Base-by-base conservation (phyloP, 2,329 filamentous ascomycete species). In the Xylaria sp. region DNA sequence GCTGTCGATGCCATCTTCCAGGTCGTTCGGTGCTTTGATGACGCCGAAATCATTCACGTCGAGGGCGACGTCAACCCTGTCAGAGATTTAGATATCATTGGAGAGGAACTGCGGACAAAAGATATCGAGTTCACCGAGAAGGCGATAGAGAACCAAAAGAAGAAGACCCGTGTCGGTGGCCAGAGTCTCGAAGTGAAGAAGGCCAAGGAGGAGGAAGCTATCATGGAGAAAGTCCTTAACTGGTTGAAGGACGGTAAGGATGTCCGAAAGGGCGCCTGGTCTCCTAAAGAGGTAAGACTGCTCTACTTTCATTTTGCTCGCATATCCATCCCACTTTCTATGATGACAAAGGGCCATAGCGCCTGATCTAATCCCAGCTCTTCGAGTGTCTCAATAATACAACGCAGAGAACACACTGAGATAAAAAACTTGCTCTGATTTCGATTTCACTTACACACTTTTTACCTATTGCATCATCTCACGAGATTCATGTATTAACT, bases 301-400 rank as follows among this genome's bases (percentile, higher is more conserved):
- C 2, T 19, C 31, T 3, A 35, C 46, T 49, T 61, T 65, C 67
- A 57, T 65, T 63, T 71, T 64, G 59, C 59, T 43, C 61, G 61
- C 54, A 70, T 65, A 40, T 47, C 45, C 38, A 40, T 47, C 45
- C 38, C 58, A 67, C 70, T 72, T 67, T 66, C 71, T 73, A 89
- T 97, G 95, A 98, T 98, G 95, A 98, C 89, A 90, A 96, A 97
- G 90, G 95, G 93, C 92, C 89, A 86, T 83, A 83, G 80, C 86
- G 92, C 92, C 94, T 91, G 91, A 93, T 85, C 83, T 92, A 94
- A 96, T 92, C 95, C 95, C 95, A 99, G 95, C 95, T 99, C 95
- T 91, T 97, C 90, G 94, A 98, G 89, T 87, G 86, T 87, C 90
- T 91, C 88, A 85, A 81, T 81, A 79, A 81, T 71, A 82, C 80